Percentiles rank a stretch among this genome's conserved stretches.
Evolutionary conservation across 371 early-diverging fungal species (phyloP).

Genomic region (Apophysomyces ossiformis): DNA sequence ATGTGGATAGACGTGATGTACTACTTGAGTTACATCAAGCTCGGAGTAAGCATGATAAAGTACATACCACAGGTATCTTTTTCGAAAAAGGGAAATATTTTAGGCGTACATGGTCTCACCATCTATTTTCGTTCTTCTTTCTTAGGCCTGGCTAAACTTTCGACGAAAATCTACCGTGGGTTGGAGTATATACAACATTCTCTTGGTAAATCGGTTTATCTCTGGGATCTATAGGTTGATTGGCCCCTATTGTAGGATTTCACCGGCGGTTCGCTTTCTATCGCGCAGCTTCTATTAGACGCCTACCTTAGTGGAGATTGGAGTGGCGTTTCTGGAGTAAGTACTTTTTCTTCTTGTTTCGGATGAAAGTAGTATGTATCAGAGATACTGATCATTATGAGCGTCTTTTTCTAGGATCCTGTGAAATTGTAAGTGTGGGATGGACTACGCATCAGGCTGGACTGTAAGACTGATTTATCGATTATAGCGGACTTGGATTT

Average conservation of each 20-base stretch:
- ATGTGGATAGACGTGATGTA: constrained; percentile 74
- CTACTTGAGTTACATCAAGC: constrained; percentile 81
- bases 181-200: constrained; percentile 91
- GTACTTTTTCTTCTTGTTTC: constrained; percentile 4
- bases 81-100: background rate
- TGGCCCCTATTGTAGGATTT: constrained; percentile 62
- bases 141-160: constrained; percentile 75
- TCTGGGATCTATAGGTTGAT: background rate
- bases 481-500: constrained; percentile 72
- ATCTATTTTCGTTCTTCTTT: background rate
- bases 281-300: constrained; percentile 82
- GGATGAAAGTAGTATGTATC: too few relatives aligned
- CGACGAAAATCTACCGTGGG: constrained; percentile 84
- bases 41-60: constrained; percentile 79
- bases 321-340: constrained; percentile 72
- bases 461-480: background rate
- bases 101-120: background rate
- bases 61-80: constrained; percentile 83
- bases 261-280: constrained; percentile 85
- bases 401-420: constrained; percentile 39
- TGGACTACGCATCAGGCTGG: background rate
- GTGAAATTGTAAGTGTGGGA: constrained; percentile 54
- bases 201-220: constrained; percentile 55
- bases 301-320: constrained; percentile 68
- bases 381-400: background rate